A percentile compares a stretch with the other conserved stretches of the same genome.
Conservation (phyloP, 495 filamentous ascomycete genomes). For the Evansstolkia leycettana region DNA sequence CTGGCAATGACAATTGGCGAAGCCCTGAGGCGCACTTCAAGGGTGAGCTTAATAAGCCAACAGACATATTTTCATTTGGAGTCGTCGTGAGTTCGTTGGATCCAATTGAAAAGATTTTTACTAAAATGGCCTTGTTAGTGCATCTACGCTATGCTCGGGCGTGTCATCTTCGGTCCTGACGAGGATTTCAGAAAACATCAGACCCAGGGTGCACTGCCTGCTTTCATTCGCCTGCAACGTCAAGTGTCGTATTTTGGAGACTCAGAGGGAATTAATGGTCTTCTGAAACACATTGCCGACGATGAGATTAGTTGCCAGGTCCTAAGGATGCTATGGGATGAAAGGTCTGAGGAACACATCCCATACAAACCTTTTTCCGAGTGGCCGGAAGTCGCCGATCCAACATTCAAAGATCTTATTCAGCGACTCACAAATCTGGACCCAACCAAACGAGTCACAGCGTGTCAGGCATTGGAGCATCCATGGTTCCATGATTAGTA, state of each 20-base stretch:
- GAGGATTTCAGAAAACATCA: slow-evolving; percentile 9
- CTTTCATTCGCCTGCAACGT: slow-evolving; percentile 16
- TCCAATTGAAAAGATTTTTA: slow-evolving; percentile 5
- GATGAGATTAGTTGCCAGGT: slow-evolving; percentile 5
- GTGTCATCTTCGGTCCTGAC: slow-evolving; percentile 13
- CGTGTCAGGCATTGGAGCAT: slow-evolving; percentile 1
- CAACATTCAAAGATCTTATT: slow-evolving; percentile 17
- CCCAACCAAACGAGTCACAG: slow-evolving; percentile 3
- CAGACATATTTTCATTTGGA: slow-evolving; percentile 24
- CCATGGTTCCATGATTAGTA: slow-evolving; percentile 1
- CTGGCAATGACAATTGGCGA: slow-evolving; percentile 25
- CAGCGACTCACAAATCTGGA: slow-evolving; percentile 4
- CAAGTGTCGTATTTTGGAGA: slow-evolving; percentile 34
- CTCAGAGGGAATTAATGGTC: slow-evolving; percentile 17
- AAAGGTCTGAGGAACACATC: slow-evolving; percentile 12
- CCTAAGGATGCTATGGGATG: slow-evolving; percentile 6
- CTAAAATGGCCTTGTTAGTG: slow-evolving; percentile 30
- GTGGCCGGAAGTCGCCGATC: slow-evolving; percentile 8
- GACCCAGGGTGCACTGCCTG: slow-evolving; percentile 9
- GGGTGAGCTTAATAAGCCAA: slow-evolving; percentile 18
- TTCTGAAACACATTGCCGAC: slow-evolving; percentile 11
- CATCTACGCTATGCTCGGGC: slow-evolving; percentile 13
- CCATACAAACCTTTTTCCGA: slow-evolving; percentile 13
- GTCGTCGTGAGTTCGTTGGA: slow-evolving; percentile 17
- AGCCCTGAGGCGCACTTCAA: slow-evolving; percentile 24